Base-by-base conservation (phyloP, 208 protist genomes). In the Leishmania tarentolae region DNA sequence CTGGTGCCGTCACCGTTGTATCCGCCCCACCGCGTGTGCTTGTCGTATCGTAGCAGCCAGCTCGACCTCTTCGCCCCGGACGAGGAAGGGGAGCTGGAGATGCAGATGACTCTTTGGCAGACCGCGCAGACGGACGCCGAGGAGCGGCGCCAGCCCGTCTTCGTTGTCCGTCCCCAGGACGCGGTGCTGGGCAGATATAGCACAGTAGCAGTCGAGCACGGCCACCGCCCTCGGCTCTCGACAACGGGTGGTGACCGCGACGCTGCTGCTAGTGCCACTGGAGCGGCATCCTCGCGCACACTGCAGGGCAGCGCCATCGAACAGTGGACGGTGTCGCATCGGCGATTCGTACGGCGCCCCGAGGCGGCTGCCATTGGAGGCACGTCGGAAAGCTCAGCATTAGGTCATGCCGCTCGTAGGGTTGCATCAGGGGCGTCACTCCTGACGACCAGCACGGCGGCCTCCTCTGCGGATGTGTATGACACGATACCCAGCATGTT, bases 81-180 rank as follows among this genome's bases (percentile, higher is more conserved):
- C 56, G 71, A 84, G 52, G 78, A 81, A 28, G 83, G 83, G 44
- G 86, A 83, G 74, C 61, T 65, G 80, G 86, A 86, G 78, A 77
- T 83, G 80, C 79, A 73, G 3, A 44, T 83, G 11, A 81, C 86
- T 28, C 75, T 83, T 35, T 86, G 82, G 82, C 77, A 85, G 77
- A 77, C 82, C 0, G 82, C 82, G 65, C 82, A 85, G 73, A 79
- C 77, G 3, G 77, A 85, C 42, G 61, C 77, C 8, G 77, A 56
- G 65, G 86, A 89, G 52, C 86, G 87, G 28, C 87, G 84, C 7
- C 87, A 90, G 69, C 78, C 82, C 9, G 81, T 83, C 53, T 84
- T 87, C 31, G 71, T 90, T 24, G 50, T 90, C 11, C 87, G 84
- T 2, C 81, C 84, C 4, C 66, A 79, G 17, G 87, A 90, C 42